Evolutionary conservation across 2,329 filamentous ascomycete genomes (phyloP).

Genomic region (Colletotrichum lindemuthianum): DNA sequence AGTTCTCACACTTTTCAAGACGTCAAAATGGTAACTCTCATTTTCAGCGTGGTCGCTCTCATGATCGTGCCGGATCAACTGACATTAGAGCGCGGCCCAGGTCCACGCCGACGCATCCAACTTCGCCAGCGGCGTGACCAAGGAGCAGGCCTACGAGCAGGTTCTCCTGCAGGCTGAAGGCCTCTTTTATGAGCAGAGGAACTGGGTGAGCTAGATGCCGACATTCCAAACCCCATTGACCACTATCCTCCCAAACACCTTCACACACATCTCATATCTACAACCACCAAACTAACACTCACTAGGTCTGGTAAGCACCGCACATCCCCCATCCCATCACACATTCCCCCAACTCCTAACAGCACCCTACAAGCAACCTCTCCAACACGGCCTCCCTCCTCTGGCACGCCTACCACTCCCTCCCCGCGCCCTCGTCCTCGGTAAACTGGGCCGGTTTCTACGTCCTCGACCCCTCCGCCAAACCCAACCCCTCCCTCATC

Average conservation of each 20-base stretch:
- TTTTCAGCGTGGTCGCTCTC: not conserved
- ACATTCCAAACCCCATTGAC: not conserved
- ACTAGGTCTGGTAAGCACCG: slow-evolving; percentile 52
- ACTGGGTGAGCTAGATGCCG: slow-evolving; percentile 70
- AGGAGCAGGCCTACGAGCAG: slow-evolving; percentile 78
- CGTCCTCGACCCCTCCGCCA: slow-evolving; percentile 64
- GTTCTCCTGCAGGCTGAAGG: slow-evolving; percentile 76
- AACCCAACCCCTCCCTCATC: slow-evolving; percentile 65
- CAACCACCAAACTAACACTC: slow-evolving; percentile 5
- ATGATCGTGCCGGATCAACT: not conserved
- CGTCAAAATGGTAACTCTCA: slow-evolving; percentile 22
- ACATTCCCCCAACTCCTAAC: not conserved
- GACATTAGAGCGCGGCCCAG: slow-evolving; percentile 47
- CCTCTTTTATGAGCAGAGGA: slow-evolving; percentile 77
- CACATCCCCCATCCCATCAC: not conserved
- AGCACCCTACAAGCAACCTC: slow-evolving; percentile 68
- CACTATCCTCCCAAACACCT: not conserved
- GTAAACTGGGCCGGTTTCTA: slow-evolving; percentile 90
- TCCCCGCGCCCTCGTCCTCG: slow-evolving; percentile 70
- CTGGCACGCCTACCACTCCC: slow-evolving; percentile 82
- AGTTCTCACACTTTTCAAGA: not conserved
- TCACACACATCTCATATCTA: not conserved
- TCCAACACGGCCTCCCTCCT: slow-evolving; percentile 79
- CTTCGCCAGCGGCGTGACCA: slow-evolving; percentile 73
- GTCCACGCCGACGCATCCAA: slow-evolving; percentile 84